phyloP scores from a whole-genome alignment of 345 rosid genomes.

The Clausena lansium region DNA sequence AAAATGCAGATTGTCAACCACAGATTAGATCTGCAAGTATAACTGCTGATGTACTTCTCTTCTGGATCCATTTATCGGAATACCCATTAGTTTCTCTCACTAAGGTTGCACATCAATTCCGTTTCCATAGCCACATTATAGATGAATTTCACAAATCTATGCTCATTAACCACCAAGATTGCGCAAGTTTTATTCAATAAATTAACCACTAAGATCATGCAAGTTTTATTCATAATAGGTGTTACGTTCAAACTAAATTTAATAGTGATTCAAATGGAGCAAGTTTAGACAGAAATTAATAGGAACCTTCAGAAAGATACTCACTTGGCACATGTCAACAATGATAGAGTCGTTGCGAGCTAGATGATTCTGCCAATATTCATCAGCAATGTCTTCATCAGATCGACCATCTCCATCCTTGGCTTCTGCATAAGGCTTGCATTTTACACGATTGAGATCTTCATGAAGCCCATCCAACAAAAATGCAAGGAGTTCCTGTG shows the following conservation, averaged over 20 bases:
- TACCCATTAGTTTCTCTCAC: background rate
- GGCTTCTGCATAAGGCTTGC: conserved; percentile 87
- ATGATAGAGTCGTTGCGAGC: conserved; percentile 93
- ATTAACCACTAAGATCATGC: background rate
- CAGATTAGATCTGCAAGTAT: background rate
- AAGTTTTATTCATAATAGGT: background rate
- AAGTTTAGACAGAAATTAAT: conserved; percentile 16
- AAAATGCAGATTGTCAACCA: background rate
- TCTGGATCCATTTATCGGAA: background rate
- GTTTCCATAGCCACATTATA: background rate
- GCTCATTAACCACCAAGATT: background rate
- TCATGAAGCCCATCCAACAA: conserved; percentile 98
- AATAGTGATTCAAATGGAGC: conserved; percentile 8
- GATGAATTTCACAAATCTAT: background rate
- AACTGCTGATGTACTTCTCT: background rate
- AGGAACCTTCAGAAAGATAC: conserved; percentile 33
- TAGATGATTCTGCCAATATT: conserved; percentile 84
- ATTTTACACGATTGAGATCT: conserved; percentile 91
- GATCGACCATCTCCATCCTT: conserved; percentile 82
- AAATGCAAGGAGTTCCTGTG: conserved; percentile 91
- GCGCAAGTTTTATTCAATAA: background rate
- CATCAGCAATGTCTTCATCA: conserved; percentile 93
- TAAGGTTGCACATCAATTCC: background rate
- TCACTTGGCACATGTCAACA: conserved; percentile 88
- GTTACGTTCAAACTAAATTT: background rate